These are phyloP conservation scores for Trichoderma reesei DNA, from an alignment of 495 filamentous ascomycete genomes.

Conservation along the genomic window DNA sequence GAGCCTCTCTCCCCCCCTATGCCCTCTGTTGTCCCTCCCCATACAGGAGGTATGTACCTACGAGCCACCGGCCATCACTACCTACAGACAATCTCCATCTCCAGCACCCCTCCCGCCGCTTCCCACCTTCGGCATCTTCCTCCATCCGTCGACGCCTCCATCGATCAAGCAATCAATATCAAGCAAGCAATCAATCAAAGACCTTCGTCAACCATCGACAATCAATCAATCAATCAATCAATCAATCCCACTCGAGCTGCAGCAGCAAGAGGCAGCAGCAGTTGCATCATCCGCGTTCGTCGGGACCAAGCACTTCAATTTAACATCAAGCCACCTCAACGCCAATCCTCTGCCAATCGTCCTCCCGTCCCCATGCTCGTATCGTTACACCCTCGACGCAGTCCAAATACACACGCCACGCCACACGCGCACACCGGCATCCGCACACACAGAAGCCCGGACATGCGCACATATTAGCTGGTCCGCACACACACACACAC, in stretches of 20 bases:
- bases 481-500: neutral
- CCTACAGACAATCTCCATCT: neutral
- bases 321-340: too few relatives aligned
- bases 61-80: neutral
- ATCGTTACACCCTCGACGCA: neutral
- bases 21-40: too few relatives aligned
- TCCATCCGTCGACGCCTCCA: neutral
- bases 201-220: neutral
- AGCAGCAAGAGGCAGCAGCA: neutral
- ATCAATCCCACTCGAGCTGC: neutral
- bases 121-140: neutral
- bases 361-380: too few relatives aligned
- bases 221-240: neutral
- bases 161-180: neutral
- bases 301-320: neutral
- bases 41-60: neutral
- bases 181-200: too few relatives aligned
- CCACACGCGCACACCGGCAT: neutral
- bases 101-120: neutral
- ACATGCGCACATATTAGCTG: too few relatives aligned
- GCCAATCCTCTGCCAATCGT: too few relatives aligned
- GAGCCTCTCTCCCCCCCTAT: too few relatives aligned
- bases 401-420: neutral
- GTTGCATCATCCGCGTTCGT: slow-evolving; percentile 3
- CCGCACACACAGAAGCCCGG: neutral